These are phyloP conservation scores for Eucalyptus melliodora DNA, from an alignment of 345 rosid genomes.

Conservation along the genomic window DNA sequence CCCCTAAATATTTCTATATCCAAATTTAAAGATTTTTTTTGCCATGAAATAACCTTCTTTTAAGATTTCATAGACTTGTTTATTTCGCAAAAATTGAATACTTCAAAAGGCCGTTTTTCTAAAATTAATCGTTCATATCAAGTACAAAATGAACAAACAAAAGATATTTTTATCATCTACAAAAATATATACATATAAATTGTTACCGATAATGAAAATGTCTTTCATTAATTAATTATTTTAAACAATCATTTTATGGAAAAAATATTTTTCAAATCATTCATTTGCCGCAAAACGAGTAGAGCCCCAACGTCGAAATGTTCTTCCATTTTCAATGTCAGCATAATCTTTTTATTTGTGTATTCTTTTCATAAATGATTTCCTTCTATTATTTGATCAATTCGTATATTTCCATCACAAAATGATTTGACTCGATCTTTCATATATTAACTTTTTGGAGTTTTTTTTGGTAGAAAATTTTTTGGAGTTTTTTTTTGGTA, in stretches of 20 bases:
- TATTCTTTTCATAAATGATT: background rate
- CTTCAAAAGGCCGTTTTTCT: too few relatives aligned
- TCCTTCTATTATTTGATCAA: background rate
- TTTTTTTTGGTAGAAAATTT: too few relatives aligned
- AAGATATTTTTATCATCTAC: too few relatives aligned
- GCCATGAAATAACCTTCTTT: background rate
- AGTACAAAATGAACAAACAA: too few relatives aligned
- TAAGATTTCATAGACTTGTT: background rate
- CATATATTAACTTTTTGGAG: too few relatives aligned
- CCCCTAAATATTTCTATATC: background rate
- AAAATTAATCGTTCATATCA: fast-evolving
- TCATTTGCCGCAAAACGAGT: too few relatives aligned
- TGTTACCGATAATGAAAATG: too few relatives aligned
- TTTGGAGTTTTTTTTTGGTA: too few relatives aligned
- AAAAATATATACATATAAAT: too few relatives aligned
- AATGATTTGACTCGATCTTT: background rate
- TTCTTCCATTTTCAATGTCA: background rate
- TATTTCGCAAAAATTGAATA: background rate
- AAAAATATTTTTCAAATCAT: too few relatives aligned
- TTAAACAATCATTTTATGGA: too few relatives aligned
- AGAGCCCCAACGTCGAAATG: too few relatives aligned
- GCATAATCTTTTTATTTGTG: background rate
- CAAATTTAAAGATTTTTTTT: background rate
- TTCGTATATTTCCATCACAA: background rate
- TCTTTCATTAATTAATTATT: background rate